Conservation (phyloP, 257 asterid species). For the Petrea volubilis region DNA sequence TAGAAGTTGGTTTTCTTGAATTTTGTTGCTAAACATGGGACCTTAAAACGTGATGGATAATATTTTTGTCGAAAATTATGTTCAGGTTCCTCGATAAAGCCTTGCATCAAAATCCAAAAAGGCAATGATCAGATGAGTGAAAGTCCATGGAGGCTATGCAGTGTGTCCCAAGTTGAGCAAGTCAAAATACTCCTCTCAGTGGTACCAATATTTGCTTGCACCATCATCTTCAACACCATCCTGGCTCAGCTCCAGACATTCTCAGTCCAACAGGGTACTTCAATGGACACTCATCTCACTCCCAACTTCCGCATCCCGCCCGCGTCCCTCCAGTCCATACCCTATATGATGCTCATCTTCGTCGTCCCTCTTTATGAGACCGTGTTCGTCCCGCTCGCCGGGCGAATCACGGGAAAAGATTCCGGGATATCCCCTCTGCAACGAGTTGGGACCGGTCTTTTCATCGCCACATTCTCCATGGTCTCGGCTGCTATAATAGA, state of each 20-base stretch:
- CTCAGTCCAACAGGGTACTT: slow-evolving; percentile 64
- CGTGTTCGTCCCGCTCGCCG: slow-evolving; percentile 54
- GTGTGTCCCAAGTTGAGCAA: slow-evolving; percentile 68
- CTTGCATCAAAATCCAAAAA: slow-evolving; percentile 42
- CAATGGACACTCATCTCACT: slow-evolving; percentile 55
- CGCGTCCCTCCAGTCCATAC: slow-evolving; percentile 72
- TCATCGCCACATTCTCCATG: slow-evolving; percentile 73
- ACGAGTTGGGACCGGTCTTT: slow-evolving; percentile 65
- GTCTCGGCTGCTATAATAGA: slow-evolving; percentile 68
- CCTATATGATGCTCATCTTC: slow-evolving; percentile 65
- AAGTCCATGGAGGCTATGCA: slow-evolving; percentile 71
- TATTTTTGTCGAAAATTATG: not conserved
- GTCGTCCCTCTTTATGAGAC: slow-evolving; percentile 68
- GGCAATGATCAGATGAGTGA: slow-evolving; percentile 26
- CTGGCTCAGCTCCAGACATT: slow-evolving; percentile 80
- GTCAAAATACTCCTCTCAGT: slow-evolving; percentile 63
- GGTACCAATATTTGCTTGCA: slow-evolving; percentile 70
- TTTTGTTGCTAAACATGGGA: not conserved
- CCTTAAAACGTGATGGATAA: not conserved
- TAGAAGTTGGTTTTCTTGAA: not conserved
- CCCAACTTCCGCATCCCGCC: slow-evolving; percentile 57
- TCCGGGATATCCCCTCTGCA: slow-evolving; percentile 71
- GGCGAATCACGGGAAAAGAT: slow-evolving; percentile 41
- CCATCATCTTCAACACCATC: slow-evolving; percentile 76
- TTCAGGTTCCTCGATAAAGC: slow-evolving; percentile 73